Conservation (phyloP, 2,329 filamentous ascomycete genomes). For the Arthroderma sp. region DNA sequence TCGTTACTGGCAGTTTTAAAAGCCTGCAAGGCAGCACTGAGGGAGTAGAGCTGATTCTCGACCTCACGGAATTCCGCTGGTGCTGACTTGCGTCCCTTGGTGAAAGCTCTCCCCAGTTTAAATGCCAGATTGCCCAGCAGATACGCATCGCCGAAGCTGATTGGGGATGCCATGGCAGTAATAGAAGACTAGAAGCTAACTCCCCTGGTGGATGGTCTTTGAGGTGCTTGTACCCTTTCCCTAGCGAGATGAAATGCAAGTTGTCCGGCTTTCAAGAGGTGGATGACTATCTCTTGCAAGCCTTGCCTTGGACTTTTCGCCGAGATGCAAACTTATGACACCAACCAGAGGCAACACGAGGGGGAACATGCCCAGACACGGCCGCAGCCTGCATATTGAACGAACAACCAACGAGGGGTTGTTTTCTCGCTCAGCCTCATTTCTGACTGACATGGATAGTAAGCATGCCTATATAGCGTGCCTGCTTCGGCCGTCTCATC, state of each 20-base stretch:
- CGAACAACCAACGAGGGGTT: too few species aligned
- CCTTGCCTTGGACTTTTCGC: too few species aligned
- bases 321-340: too few species aligned
- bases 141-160: neutral
- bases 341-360: too few species aligned
- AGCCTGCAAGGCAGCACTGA: neutral
- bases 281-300: neutral
- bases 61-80: constrained; percentile 4
- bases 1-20: neutral
- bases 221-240: too few species aligned
- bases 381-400: neutral
- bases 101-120: neutral
- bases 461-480: neutral
- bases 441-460: neutral
- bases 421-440: neutral
- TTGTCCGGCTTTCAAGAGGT: too few species aligned
- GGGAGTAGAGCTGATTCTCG: constrained; percentile 3
- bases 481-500: too few species aligned
- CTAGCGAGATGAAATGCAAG: too few species aligned
- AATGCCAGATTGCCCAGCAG: constrained; percentile 1
- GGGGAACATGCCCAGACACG: too few species aligned
- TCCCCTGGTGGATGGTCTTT: too few species aligned
- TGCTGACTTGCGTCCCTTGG: constrained; percentile 1
- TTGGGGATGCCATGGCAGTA: constrained; percentile 1
- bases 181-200: too few species aligned